phyloP scores from a whole-genome alignment of 345 rosid genomes.

The Eucalyptus melliodora region DNA sequence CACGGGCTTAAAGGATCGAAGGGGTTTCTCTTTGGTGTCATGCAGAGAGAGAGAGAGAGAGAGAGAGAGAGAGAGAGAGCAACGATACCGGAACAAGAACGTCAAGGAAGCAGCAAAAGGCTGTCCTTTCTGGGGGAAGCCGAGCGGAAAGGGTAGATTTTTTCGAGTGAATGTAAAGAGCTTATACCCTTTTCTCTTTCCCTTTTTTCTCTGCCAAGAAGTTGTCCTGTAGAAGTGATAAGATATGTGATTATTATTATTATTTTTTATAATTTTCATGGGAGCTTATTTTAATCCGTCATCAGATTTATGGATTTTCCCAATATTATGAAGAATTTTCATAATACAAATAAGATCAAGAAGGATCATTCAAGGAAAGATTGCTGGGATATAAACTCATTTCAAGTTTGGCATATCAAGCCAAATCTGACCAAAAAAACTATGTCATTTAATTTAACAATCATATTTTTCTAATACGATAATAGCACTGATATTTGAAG shows the following conservation, averaged over 20 bases:
- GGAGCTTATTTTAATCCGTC: neutral
- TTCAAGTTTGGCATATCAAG: neutral
- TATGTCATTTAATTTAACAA: neutral
- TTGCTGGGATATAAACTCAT: too few relatives aligned
- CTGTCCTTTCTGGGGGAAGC: neutral
- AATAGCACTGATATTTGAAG: neutral
- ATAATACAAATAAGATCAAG: neutral
- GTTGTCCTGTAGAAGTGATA: neutral
- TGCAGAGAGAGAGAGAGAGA: neutral
- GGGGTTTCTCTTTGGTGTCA: neutral
- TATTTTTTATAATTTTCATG: neutral
- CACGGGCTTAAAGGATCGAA: neutral
- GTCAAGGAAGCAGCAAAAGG: neutral
- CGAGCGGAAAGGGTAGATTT: neutral
- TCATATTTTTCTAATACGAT: neutral
- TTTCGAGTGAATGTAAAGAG: neutral
- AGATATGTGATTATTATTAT: neutral
- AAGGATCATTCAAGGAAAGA: neutral
- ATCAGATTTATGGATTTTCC: neutral
- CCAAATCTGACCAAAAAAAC: neutral
- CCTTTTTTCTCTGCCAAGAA: neutral
- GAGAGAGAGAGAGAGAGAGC: neutral
- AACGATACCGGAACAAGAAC: neutral
- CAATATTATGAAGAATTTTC: neutral
- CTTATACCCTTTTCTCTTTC: neutral